A percentile compares a stretch with the other conserved stretches of the same genome.
phyloP scores from a whole-genome alignment of 1,284 basidiomycete species.

The Peniophora sp. region DNA sequence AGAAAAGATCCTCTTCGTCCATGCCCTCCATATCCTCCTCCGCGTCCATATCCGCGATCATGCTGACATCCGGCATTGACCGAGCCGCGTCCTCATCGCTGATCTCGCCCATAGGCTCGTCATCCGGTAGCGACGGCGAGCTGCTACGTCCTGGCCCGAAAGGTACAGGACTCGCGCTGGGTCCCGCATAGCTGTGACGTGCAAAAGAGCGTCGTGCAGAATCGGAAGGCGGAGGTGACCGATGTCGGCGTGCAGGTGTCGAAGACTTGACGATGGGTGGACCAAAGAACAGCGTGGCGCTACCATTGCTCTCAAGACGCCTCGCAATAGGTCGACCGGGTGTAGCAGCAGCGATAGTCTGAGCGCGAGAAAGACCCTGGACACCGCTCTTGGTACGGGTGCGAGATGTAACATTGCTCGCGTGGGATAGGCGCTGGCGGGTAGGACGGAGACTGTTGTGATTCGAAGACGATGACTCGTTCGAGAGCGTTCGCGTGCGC shows the following conservation, averaged over 20 bases:
- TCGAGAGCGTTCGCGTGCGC: neutral
- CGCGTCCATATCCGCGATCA: slow-evolving; percentile 5
- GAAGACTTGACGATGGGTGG: slow-evolving; percentile 38
- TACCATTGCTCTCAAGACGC: slow-evolving; percentile 34
- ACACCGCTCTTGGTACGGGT: slow-evolving; percentile 8
- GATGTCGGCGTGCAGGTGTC: slow-evolving; percentile 8
- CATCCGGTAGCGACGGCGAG: slow-evolving; percentile 10
- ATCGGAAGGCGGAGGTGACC: slow-evolving; percentile 6
- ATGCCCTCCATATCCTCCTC: slow-evolving; percentile 23
- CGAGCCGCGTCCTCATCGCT: slow-evolving; percentile 15
- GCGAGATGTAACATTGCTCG: slow-evolving; percentile 9
- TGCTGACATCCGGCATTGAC: slow-evolving; percentile 8
- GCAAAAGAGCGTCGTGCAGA: slow-evolving; percentile 28
- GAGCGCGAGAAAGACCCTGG: slow-evolving; percentile 18
- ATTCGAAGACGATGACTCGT: slow-evolving; percentile 6
- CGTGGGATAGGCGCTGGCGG: slow-evolving; percentile 9
- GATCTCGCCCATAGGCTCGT: slow-evolving; percentile 15
- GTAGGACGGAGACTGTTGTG: slow-evolving; percentile 8
- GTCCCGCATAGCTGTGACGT: slow-evolving; percentile 56
- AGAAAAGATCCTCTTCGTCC: slow-evolving; percentile 58
- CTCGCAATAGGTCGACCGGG: slow-evolving; percentile 15
- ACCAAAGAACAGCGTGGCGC: slow-evolving; percentile 68
- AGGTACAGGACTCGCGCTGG: slow-evolving; percentile 4
- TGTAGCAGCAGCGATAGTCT: slow-evolving; percentile 15
- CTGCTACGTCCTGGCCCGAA: slow-evolving; percentile 8